Percentiles rank a stretch among this genome's conserved stretches.
phyloP scores from a whole-genome alignment of 306 rosid genomes.

The Cajanus cajan region DNA sequence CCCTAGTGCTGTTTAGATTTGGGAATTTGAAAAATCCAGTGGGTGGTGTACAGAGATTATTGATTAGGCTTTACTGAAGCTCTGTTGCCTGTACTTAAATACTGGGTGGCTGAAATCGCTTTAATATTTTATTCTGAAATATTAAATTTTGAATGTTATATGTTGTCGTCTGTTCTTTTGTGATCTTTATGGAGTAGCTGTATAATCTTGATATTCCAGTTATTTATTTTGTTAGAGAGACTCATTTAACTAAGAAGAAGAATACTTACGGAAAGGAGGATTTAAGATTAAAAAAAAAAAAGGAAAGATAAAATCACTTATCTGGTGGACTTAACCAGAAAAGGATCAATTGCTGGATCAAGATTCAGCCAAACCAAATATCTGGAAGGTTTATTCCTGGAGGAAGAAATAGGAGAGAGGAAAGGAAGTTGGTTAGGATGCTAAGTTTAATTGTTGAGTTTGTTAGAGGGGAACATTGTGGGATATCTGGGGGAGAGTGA shows the following conservation, averaged over 20 bases:
- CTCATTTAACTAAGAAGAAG: not conserved
- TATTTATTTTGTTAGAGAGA: not conserved
- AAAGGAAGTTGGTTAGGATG: not conserved
- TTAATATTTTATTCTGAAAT: constrained; percentile 31
- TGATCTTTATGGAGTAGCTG: not conserved
- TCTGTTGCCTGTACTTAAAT: constrained; percentile 28
- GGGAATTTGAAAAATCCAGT: constrained; percentile 32
- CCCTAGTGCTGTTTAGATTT: constrained; percentile 23
- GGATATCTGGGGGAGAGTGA: not conserved
- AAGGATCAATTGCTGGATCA: not conserved
- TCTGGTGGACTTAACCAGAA: not conserved
- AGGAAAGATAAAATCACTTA: not conserved
- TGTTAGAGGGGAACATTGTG: not conserved
- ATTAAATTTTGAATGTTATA: constrained; percentile 18
- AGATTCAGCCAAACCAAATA: not conserved
- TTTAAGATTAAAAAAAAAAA: not conserved
- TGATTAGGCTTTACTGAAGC: constrained; percentile 23
- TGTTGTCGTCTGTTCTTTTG: not conserved
- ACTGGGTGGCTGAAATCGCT: constrained; percentile 18
- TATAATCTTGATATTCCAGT: not conserved
- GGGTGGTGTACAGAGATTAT: constrained; percentile 26
- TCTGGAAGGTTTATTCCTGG: not conserved
- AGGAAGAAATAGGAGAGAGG: not conserved
- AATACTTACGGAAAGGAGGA: not conserved
- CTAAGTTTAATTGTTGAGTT: not conserved